Base-by-base conservation (phyloP, 83 land plant species). In the Thuja plicata region DNA sequence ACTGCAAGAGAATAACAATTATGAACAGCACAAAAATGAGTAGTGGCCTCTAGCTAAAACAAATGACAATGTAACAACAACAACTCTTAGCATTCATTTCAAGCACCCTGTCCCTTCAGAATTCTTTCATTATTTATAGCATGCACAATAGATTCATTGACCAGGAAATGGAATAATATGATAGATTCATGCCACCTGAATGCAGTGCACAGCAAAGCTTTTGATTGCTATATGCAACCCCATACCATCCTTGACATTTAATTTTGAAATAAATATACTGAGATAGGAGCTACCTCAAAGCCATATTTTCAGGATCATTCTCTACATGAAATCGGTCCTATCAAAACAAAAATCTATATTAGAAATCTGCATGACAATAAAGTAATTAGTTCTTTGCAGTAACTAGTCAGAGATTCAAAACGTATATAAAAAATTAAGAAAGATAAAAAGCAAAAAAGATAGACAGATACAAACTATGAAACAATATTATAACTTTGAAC, bases 321-420 rank as follows among this genome's bases (percentile, higher is more conserved):
- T 83, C 85, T 3, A 48, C 11, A 83, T 83, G 55, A 83, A 83
- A 83, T 83, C 55, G 85, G 55, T 83, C 85, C 85, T 83, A 30
- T 48, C 52, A 30, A 48, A 83, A 30, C 4, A 10, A 83, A 83
- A 83, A 45, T 80, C 55, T 46, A 83, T 46, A 54, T 83, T 83
- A 83, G 57, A 83, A 21, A 45, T 80, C 48, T 45, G 11, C 30
- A 8, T 13, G 10, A 80, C 84, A 80, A 27, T 10, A 40, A 38
- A 38, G 41, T 19, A 6, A 40, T 80, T 19, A 21, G 16, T 38
- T 81, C 24, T 41, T 17, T 81, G n/a, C 84, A 81, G 7, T 81
- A 50, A 41, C 48, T 6, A 81, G 30, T 24, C 54, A 45, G 54
- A 82, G 50, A 45, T 45, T 43, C 54, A 8, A n/a, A 82, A 82